Evolutionary conservation across 495 filamentous ascomycete genomes (phyloP), one percentile per base, ranked within the genome.

Genomic region (Parachaetomium inaequale): DNA sequence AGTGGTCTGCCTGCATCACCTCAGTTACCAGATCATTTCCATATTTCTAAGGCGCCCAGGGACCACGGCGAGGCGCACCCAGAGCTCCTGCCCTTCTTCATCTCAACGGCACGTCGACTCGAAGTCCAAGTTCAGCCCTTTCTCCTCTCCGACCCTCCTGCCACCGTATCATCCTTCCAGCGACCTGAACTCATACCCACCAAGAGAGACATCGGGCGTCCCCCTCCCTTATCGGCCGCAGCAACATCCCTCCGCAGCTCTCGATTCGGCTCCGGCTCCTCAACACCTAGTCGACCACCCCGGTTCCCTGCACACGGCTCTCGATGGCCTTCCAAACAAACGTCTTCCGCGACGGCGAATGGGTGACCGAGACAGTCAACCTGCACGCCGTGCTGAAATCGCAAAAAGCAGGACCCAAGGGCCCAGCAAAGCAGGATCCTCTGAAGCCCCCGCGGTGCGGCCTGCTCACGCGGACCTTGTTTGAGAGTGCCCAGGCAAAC

Each of bases 401-500:
- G 45, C 74, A 67, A 21, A 65, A 58, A 47, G 65, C 60, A 29
- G 29, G 10, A 8, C 31, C 40, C 45, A 72, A 65, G 53, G 65
- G 36, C 7, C 36, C 47, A 19, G 61, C 61, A 50, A 74, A 61
- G 64, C 66, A 10, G 42, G 66, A 50, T n/a, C 61, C 51, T 32
- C 65, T 65, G 28, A 73, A 77, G 29, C 65, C 76, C 28, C 87
- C 87, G 2, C 72, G 65, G 10, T 78, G 83, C 64, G 94, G 91
- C 1, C 52, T 98, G 31, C 79, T 97, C 29, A 88, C 90, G 2
- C 84, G 82, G 66, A 96, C 93, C 4, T 66, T 95, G 17, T 73
- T 94, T 45, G 81, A 85, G 51, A 96, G 89, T 59, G 87, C 91
- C 1, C 78, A 87, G 25, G 83, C 90, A 62, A 88, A 89, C 67